A percentile compares a stretch with the other conserved stretches of the same genome.
Conservation (phyloP, 768 basidiomycete species). For the Boletellus sp. region DNA sequence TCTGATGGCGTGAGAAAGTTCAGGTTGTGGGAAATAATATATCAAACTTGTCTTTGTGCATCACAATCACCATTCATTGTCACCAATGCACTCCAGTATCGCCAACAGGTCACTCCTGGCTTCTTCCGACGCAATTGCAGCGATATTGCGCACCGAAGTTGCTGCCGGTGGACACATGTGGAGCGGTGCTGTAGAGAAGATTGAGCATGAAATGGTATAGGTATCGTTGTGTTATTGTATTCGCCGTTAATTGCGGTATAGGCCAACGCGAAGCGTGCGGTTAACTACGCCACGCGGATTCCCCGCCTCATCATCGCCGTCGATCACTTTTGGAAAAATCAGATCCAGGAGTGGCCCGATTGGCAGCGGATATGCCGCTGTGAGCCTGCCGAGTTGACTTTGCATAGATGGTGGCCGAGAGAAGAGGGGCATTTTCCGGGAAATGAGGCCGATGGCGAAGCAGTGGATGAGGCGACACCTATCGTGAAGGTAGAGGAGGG, state of each 20-base stretch:
- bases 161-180: background rate
- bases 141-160: background rate
- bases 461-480: too few species aligned
- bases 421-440: too few species aligned
- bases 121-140: background rate
- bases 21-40: too few species aligned
- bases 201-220: background rate
- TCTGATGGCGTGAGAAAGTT: too few species aligned
- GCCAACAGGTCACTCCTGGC: background rate
- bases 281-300: background rate
- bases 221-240: background rate
- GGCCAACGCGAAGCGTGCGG: background rate
- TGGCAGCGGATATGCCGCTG: background rate
- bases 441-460: too few species aligned
- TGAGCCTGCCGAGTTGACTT: too few species aligned
- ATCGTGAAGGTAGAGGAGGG: too few species aligned
- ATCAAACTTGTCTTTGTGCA: too few species aligned
- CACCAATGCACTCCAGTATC: background rate
- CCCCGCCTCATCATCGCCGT: background rate
- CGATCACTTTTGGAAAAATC: background rate
- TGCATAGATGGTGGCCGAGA: too few species aligned
- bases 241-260: background rate
- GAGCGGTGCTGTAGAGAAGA: background rate
- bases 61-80: background rate
- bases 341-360: background rate